Conservation (phyloP, 1,284 basidiomycete genomes). For the Peniophora sp. region DNA sequence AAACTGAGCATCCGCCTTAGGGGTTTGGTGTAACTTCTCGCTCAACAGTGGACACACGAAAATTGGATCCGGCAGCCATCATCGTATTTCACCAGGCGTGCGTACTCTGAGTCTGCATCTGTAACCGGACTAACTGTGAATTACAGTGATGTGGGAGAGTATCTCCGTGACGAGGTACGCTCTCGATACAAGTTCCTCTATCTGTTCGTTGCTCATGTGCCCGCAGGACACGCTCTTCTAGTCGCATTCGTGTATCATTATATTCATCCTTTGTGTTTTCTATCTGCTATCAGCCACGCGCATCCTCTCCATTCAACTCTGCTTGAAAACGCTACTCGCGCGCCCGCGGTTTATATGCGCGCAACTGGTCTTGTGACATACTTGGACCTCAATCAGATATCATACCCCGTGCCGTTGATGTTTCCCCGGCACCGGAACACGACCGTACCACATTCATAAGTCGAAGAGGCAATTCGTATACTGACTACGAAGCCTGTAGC, state of each 20-base stretch:
- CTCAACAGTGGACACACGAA: constrained; percentile 92
- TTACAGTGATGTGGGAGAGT: constrained; percentile 87
- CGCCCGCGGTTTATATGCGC: no score
- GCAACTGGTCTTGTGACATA: no score
- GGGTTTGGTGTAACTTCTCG: constrained; percentile 98
- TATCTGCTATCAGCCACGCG: constrained; percentile 4
- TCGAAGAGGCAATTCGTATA: no score
- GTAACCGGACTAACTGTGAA: constrained; percentile 1
- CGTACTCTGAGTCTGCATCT: constrained; percentile 22
- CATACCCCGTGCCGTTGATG: no score
- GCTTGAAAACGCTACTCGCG: no score
- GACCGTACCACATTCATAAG: no score
- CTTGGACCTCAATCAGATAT: no score
- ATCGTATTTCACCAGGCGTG: constrained; percentile 99
- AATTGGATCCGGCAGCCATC: constrained; percentile 96
- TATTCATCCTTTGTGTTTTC: neutral
- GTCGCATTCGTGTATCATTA: constrained; percentile 9
- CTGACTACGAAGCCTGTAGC: no score
- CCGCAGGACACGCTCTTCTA: constrained; percentile 67
- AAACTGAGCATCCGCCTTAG: constrained; percentile 32
- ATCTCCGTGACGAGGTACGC: constrained; percentile 85
- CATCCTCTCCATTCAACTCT: no score
- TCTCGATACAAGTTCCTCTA: neutral
- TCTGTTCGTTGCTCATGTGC: neutral
- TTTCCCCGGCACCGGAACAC: no score